Evolutionary conservation across 805 yeast species (phyloP).

Genomic region (Metschnikowia drakensbergensis): DNA sequence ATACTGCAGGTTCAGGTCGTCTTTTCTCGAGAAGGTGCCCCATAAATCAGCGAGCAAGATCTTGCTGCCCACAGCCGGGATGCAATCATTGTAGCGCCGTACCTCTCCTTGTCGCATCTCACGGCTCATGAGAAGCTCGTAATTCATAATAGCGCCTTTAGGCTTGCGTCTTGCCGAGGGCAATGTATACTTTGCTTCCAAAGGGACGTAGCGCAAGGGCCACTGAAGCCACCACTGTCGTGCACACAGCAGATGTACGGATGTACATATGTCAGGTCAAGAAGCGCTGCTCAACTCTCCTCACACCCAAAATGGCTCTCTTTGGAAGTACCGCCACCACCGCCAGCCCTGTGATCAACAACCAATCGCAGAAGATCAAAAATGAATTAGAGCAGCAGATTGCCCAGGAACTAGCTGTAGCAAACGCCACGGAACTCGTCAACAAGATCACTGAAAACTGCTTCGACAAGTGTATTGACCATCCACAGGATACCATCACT

Average conservation of each 20-base stretch:
- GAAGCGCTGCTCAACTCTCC: slow-evolving; percentile 1
- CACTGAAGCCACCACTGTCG: background rate
- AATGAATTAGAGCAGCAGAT: slow-evolving; percentile 66
- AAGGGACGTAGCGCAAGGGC: too few species aligned
- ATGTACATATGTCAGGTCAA: background rate
- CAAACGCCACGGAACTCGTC: slow-evolving; percentile 84
- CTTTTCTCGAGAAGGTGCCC: too few species aligned
- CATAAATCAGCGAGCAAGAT: too few species aligned
- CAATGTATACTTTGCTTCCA: too few species aligned
- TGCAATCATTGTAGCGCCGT: too few species aligned
- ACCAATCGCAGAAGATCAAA: slow-evolving; percentile 34
- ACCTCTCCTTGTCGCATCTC: too few species aligned
- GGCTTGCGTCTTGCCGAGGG: too few species aligned
- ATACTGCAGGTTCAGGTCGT: too few species aligned
- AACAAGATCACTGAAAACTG: slow-evolving; percentile 84
- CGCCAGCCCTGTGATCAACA: slow-evolving; percentile 9
- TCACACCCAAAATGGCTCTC: slow-evolving; percentile 13
- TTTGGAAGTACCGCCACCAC: slow-evolving; percentile 14
- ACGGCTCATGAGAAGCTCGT: too few species aligned
- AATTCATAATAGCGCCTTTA: too few species aligned
- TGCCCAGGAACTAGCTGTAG: slow-evolving; percentile 81
- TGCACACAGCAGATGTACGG: background rate
- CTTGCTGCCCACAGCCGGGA: too few species aligned
- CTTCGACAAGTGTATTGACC: slow-evolving; percentile 68
- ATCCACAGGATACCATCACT: slow-evolving; percentile 52